Conservation (phyloP, 2,329 filamentous ascomycete species). For the Ophiocordyceps polyrhachis-furcata region DNA sequence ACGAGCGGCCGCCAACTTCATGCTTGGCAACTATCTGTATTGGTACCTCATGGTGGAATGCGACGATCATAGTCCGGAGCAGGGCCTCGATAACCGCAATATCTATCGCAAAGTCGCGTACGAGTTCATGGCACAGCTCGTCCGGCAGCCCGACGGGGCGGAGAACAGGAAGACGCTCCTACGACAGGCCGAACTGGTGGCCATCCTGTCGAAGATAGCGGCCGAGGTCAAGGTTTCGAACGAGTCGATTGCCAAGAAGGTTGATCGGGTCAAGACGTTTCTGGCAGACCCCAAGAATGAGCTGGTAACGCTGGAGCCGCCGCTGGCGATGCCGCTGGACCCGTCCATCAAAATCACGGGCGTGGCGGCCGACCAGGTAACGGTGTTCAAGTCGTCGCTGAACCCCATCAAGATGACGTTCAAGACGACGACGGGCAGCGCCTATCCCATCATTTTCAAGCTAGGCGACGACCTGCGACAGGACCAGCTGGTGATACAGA, state of each 20-base stretch:
- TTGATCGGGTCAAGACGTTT: conserved; percentile 68
- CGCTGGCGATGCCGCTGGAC: conserved; percentile 74
- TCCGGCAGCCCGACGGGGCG: conserved; percentile 48
- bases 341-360: conserved; percentile 64
- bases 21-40: conserved; percentile 84
- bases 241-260: conserved; percentile 61
- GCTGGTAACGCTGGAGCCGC: conserved; percentile 62
- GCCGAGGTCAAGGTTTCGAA: conserved; percentile 70
- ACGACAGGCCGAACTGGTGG: conserved; percentile 77
- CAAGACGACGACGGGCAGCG: conserved; percentile 55
- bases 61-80: conserved; percentile 63
- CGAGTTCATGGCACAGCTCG: conserved; percentile 83
- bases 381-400: conserved; percentile 89
- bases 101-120: conserved; percentile 88
- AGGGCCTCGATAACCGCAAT: conserved; percentile 55
- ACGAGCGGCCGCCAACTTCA: conserved; percentile 72
- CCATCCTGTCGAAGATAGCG: conserved; percentile 72
- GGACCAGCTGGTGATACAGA: conserved; percentile 90
- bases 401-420: conserved; percentile 85
- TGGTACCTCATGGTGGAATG: conserved; percentile 99
- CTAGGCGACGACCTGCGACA: conserved; percentile 90
- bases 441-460: conserved; percentile 93
- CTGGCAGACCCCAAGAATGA: conserved; percentile 84
- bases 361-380: conserved; percentile 65
- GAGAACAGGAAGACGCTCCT: conserved; percentile 60